Evolutionary conservation across 192 early-diverging fungal genomes (phyloP).

Genomic region (Coemansia sp.): DNA sequence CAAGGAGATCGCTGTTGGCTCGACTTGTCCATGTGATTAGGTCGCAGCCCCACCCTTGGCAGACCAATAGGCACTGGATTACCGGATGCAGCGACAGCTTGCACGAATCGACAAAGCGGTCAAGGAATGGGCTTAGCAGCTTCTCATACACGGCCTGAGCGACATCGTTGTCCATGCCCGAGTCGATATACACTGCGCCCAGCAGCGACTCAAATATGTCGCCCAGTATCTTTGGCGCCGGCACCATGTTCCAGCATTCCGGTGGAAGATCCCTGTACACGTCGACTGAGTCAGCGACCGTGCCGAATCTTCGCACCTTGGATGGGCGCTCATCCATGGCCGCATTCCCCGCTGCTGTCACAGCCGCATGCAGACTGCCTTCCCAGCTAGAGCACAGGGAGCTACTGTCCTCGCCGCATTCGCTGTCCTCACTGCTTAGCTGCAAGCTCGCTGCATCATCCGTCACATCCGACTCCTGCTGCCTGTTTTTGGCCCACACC

Average conservation of each 20-base stretch:
- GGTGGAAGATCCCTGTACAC: constrained; percentile 45
- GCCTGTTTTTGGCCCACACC: constrained; percentile 17
- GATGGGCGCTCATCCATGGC: not conserved
- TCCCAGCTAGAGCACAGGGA: not conserved
- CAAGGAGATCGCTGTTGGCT: constrained; percentile 29
- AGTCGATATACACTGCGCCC: constrained; percentile 85
- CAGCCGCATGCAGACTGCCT: not conserved
- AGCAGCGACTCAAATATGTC: constrained; percentile 87
- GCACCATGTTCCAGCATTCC: constrained; percentile 76
- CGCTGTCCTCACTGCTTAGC: not conserved
- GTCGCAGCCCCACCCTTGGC: constrained; percentile 51
- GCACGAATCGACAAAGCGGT: constrained; percentile 50
- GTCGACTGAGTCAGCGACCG: constrained; percentile 4
- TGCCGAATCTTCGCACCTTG: not conserved
- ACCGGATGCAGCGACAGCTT: constrained; percentile 47
- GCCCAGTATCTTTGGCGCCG: constrained; percentile 82
- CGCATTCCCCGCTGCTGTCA: not conserved
- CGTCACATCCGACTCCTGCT: not conserved
- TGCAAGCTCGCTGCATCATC: not conserved
- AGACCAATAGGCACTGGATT: constrained; percentile 40
- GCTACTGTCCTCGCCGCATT: not conserved
- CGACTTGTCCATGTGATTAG: constrained; percentile 23
- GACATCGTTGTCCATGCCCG: constrained; percentile 60
- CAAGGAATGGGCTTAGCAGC: constrained; percentile 43
- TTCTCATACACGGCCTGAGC: constrained; percentile 50